Base-by-base conservation (phyloP, 108 stramenopile genomes). In the Skeletonema grethae region DNA sequence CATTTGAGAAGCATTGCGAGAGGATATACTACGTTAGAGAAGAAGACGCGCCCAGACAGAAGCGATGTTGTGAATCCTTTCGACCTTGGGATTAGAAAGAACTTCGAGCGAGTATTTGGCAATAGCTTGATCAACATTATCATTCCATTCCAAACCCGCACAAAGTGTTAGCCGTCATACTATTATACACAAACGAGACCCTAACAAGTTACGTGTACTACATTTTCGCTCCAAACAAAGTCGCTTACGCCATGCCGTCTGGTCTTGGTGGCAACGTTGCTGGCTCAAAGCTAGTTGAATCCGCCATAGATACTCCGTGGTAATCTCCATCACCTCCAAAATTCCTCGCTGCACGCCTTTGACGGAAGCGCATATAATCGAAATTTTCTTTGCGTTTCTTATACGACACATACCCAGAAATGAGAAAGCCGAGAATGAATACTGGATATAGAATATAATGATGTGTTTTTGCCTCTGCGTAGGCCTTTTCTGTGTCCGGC, bases 181-280 rank as follows among this genome's bases (percentile, higher is more conserved):
- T 11, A 57, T 57, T 57, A 57, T 28, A 35, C 15, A 24, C 25
- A 24, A 7, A 53, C 57, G 7, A 69, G 61, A 62, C 55, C 28
- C 76, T 73, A 86, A 53, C 22, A n/a, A n/a, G n/a, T 53, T 53
- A 53, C 22, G 22, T 24, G n/a, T 18, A 24, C 20, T 53, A 53
- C 16, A n/a, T n/a, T 22, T 53, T 53, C 22, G 20, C 18, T 53
- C 22, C 50, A 24, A 22, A 4, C 50, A 4, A 53, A n/a, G 50
- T 9, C 50, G 22, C 20, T 22, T 22, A 53, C 2, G 50, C 50
- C 20, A 53, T 7, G 8, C 50, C 50, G 12, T 69, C 82, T 7
- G 94, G 91, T 20, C 88, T 82, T 1, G 94, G 94, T 60, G 94
- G 94, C 39, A 95, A 80, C 0, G 88, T 63, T 10, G 94, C 87